Base-by-base conservation (phyloP, 1,284 basidiomycete genomes). In the Lignosus rhinocerotis region DNA sequence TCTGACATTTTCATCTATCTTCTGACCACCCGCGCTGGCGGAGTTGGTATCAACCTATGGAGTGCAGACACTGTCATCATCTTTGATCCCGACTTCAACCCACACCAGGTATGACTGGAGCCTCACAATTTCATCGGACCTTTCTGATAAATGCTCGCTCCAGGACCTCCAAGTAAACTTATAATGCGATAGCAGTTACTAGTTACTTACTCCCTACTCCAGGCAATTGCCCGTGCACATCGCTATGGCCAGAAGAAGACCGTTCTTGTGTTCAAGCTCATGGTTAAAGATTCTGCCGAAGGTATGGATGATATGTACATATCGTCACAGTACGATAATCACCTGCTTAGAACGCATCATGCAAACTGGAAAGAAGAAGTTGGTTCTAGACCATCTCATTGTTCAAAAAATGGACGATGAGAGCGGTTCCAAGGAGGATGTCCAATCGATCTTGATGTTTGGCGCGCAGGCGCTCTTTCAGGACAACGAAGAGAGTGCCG, bases 21-120 rank as follows among this genome's bases (percentile, higher is more conserved):
- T 9, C 80, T 99, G 38, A 93, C 93, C 5, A 99, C 97, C 31
- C 86, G 97, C 46, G 97, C 97, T 41, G 96, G 96, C 42, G 96
- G 96, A 60, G 92, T 98, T 53, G 95, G 96, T 33, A 97, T 98
- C 75, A 98, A 97, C 70, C 81, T 97, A 48, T 88, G 81, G 83
- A 88, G 78, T 56, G 93, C 94, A 36, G 93, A 96, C 67, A 94
- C 92, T 1, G 95, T 98, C 46, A 94, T 98, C 58, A 87, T 98
- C 51, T 90, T 87, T 66, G 94, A 96, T 69, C 91, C 92, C 0
- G 95, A 98, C 76, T 98, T 95, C 74, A 98, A 98, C 68, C 95
- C 94, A 14, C 94, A 96, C 74, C 88, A 92, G 75, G 91, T 87
- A 55, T 34, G 78, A 72, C 1, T 6, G n/a, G 32, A 10, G n/a